Evolutionary conservation across 139 green algal genomes (phyloP).

Genomic region (Micromonas pusilla): DNA sequence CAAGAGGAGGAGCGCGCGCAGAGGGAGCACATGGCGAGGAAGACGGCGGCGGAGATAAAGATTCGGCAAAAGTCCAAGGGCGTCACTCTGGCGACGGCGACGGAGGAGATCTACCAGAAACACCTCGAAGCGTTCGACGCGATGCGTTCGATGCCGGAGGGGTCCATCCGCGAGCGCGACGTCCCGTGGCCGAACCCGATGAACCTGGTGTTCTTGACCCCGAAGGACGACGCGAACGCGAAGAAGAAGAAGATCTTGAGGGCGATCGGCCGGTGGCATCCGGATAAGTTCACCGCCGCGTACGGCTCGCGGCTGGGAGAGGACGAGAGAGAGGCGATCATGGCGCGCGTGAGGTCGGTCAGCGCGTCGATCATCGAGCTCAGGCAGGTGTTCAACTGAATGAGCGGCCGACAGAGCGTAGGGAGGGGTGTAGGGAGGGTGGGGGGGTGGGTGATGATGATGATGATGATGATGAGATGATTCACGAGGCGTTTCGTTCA

Average conservation of each 20-base stretch:
- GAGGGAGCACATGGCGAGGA: background rate
- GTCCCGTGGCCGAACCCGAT: conserved; percentile 1
- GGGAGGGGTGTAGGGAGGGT: too few relatives aligned
- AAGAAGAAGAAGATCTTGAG: conserved; percentile 11
- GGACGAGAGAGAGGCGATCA: background rate
- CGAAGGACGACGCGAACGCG: background rate
- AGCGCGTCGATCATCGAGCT: background rate
- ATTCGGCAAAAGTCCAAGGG: background rate
- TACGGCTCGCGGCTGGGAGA: background rate
- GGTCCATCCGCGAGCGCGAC: background rate
- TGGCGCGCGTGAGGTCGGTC: background rate
- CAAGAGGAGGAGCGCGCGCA: background rate
- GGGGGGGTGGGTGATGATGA: too few relatives aligned
- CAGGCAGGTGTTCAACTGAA: background rate
- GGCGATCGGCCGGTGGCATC: conserved; percentile 4
- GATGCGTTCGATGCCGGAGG: background rate
- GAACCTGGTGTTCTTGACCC: conserved; percentile 14
- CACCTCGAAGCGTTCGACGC: conserved; percentile 4
- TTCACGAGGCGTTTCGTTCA: too few relatives aligned
- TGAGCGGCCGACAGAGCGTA: background rate
- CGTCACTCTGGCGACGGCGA: background rate
- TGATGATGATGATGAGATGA: too few relatives aligned
- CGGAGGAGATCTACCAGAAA: background rate
- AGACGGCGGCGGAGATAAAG: background rate
- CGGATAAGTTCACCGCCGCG: conserved; percentile 8